Base-by-base conservation (phyloP, 192 early-diverging fungal species). In the Neocallimastix lanati region DNA sequence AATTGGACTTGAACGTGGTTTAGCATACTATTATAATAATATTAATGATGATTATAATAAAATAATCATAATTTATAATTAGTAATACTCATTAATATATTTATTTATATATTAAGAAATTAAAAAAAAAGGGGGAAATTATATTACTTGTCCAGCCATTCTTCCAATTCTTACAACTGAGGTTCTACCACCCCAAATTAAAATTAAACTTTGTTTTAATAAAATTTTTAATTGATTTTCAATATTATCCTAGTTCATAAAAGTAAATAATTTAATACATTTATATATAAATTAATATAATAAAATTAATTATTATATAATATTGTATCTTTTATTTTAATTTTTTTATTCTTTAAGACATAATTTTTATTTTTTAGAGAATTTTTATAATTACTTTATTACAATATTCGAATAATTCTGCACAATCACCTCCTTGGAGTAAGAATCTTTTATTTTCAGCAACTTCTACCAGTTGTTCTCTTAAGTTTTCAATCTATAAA, bases 381-480 rank as follows among this genome's bases (percentile, higher is more conserved):
- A 13, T 50, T 21, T 16, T 21, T 0, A 67, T 27, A 67, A n/a
- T 28, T 88, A 93, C 92, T 87, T 92, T 88, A n/a, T 92, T 89
- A 85, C 97, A 99, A 85, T 99, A 99, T 82, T 99, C 95, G 85
- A 99, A 99, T 38, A 95, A 89, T 86, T 99, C 97, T 28, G 97
- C 97, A 86, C 97, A 99, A 85, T 98, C 97, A 78, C 97, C 97
- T 80, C 97, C 97, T 86, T 99, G 97, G 29, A 99, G 87, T 80
- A 99, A 86, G 80, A 99, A 98, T 14, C 95, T 91, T 80, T 95
- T 93, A 80, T 93, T 93, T 79, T 93, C 88, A 35, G 96, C 95
- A 28, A 94, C 96, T 84, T 98, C 92, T 25, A 87, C 87, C 33
- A 99, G 89, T 83, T 97, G 94, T 28, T 86, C 82, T 78, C 93